Evolutionary conservation across 2,329 filamentous ascomycete genomes (phyloP), one percentile per base, ranked within the genome.

Genomic region (Curvularia spicifera): DNA sequence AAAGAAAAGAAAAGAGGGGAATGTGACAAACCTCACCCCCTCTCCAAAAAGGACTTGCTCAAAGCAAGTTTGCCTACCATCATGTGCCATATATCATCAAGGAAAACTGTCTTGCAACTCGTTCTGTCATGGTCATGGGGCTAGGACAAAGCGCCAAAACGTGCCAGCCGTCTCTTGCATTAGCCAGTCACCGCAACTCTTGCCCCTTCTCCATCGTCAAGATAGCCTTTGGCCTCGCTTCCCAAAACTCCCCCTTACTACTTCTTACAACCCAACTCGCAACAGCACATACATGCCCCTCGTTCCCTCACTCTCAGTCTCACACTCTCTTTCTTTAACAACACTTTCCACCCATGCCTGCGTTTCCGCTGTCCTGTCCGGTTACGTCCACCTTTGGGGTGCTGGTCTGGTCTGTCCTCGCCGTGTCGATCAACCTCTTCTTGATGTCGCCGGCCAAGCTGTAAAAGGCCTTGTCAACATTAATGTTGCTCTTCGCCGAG

Each of bases 381-480:
- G 70, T 67, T 5, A 77, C 74, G 37, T 76, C 69, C n/a, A 77
- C 74, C 55, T 64, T 72, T 20, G 67, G 64, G 8, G 60, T 68
- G 13, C 63, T 31, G 3, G 68, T 61, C 58, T 70, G 68, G 68
- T 95, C 91, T 64, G 87, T 87, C 83, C 94, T 92, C 67, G 89
- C 87, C 64, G 89, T 96, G 78, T 98, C 94, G 80, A 97, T 95
- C 78, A 97, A 89, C 70, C 92, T 89, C 85, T 97, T 97, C 88
- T 99, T 99, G 84, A 99, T 98, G 76, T 98, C 94, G 66, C 90
- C 87, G 15, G 95, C 95, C 70, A 99, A 87, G 77, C 86, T 93
- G 83, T 96, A 98, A 78, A 99, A 99, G 18, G 95, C 95, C 83
- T 97, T 93, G 81, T 99, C 95, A 80, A 99, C 96, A 81, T 99